These are phyloP conservation scores for Neoboletus subvelutipes DNA, from an alignment of 768 basidiomycete genomes.

Conservation along the genomic window DNA sequence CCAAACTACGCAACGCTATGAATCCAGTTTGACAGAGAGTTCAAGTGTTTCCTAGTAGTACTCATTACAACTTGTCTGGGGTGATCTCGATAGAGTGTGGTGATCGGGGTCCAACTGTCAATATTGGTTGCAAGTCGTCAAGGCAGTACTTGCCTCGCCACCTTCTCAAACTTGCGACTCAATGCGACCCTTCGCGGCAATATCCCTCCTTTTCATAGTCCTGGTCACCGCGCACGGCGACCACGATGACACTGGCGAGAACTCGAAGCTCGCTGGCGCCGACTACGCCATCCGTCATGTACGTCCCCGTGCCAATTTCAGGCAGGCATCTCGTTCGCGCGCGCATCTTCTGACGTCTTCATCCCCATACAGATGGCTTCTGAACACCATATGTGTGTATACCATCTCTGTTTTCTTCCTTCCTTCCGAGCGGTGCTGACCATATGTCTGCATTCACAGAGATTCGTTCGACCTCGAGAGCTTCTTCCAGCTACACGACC, in stretches of 20 bases:
- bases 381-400: conserved; percentile 79
- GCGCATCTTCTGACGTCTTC: conserved; percentile 15
- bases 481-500: conserved; percentile 95
- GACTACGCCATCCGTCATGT: conserved; percentile 91
- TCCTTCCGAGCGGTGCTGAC: not conserved
- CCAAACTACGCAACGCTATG: too few relatives aligned
- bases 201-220: conserved; percentile 37
- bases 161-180: conserved; percentile 15
- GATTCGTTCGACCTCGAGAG: conserved; percentile 81
- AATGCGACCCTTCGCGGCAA: conserved; percentile 50
- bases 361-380: conserved; percentile 68
- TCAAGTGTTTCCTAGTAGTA: too few relatives aligned
- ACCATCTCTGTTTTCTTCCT: not conserved
- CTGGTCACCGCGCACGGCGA: conserved; percentile 57
- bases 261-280: conserved; percentile 46
- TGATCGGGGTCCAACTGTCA: conserved; percentile 22
- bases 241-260: conserved; percentile 56
- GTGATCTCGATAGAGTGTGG: too few relatives aligned
- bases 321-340: not conserved
- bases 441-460: conserved; percentile 38
- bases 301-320: conserved; percentile 38
- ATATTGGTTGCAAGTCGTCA: not conserved
- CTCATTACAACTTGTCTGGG: too few relatives aligned
- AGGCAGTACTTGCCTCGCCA: not conserved
- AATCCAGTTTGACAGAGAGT: too few relatives aligned